A percentile compares a stretch with the other conserved stretches of the same genome.
phyloP scores from a whole-genome alignment of 305 asterid genomes.

The Fraxinus sp. region DNA sequence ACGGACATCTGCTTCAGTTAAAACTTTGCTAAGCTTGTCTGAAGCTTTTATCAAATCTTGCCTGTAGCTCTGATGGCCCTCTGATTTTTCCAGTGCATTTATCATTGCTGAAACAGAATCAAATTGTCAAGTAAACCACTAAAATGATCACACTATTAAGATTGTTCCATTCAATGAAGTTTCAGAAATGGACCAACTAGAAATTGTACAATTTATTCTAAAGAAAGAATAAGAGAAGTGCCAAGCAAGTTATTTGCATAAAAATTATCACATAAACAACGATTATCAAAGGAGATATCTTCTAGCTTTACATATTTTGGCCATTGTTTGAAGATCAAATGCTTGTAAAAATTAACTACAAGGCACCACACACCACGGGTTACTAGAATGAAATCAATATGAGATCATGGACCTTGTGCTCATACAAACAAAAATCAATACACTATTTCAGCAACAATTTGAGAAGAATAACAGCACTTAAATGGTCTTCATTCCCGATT shows the following conservation, averaged over 20 bases:
- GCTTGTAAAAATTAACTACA: not conserved
- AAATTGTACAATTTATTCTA: not conserved
- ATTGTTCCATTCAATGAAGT: not conserved
- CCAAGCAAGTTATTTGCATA: not conserved
- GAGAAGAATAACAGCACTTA: not conserved
- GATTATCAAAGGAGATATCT: not conserved
- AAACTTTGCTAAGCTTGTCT: constrained; percentile 59
- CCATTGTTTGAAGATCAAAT: not conserved
- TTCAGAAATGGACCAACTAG: not conserved
- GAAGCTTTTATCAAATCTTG: constrained; percentile 69
- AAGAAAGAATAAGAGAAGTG: not conserved
- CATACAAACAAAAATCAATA: not conserved
- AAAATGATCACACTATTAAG: not conserved
- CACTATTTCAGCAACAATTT: not conserved
- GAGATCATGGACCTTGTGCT: not conserved
- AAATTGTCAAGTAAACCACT: not conserved
- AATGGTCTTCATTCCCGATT: not conserved
- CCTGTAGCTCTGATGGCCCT: constrained; percentile 34
- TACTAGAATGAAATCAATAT: not conserved
- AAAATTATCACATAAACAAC: not conserved
- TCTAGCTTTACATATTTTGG: not conserved
- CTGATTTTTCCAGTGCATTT: constrained; percentile 52
- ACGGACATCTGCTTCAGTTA: constrained; percentile 70
- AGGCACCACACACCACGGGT: not conserved
- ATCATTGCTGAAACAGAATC: constrained; percentile 57